Evolutionary conservation across 352 stramenopile species (phyloP).

Genomic region (Globisporangium cylindrosporum): DNA sequence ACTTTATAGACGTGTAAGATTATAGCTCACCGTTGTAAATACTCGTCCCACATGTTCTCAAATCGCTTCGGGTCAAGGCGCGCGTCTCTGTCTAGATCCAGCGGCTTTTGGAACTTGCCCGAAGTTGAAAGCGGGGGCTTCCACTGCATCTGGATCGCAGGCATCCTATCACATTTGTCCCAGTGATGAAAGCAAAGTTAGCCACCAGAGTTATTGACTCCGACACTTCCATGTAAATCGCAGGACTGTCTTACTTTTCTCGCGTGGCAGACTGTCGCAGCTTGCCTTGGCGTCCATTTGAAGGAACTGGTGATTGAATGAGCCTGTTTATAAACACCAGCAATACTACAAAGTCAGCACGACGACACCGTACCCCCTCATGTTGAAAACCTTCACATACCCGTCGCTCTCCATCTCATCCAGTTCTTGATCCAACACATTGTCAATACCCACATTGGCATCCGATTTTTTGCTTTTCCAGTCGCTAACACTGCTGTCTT

Average conservation of each 20-base stretch:
- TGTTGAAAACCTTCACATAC: background rate
- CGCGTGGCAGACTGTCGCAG: constrained; percentile 13
- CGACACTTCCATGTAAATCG: background rate
- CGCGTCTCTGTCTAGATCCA: constrained; percentile 42
- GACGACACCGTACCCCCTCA: background rate
- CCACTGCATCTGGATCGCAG: constrained; percentile 67
- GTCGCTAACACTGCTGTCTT: constrained; percentile 3
- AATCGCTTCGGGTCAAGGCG: constrained; percentile 64
- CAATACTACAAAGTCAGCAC: background rate
- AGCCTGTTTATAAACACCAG: constrained; percentile 11
- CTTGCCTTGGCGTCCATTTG: constrained; percentile 13
- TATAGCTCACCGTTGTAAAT: constrained; percentile 50
- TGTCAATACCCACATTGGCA: constrained; percentile 6
- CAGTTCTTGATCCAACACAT: constrained; percentile 11
- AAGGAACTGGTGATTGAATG: background rate
- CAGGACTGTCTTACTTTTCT: constrained; percentile 33
- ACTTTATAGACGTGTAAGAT: background rate
- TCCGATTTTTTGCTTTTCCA: constrained; percentile 20
- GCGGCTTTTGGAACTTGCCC: constrained; percentile 15
- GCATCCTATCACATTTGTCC: constrained; percentile 34
- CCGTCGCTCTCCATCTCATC: constrained; percentile 18
- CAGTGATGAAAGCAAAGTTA: background rate
- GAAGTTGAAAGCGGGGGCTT: constrained; percentile 26
- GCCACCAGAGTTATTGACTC: background rate
- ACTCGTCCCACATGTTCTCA: constrained; percentile 79